Evolutionary conservation across 805 yeast genomes (phyloP), one percentile per base, ranked within the genome.

Genomic region (Metschnikowia lachancei): DNA sequence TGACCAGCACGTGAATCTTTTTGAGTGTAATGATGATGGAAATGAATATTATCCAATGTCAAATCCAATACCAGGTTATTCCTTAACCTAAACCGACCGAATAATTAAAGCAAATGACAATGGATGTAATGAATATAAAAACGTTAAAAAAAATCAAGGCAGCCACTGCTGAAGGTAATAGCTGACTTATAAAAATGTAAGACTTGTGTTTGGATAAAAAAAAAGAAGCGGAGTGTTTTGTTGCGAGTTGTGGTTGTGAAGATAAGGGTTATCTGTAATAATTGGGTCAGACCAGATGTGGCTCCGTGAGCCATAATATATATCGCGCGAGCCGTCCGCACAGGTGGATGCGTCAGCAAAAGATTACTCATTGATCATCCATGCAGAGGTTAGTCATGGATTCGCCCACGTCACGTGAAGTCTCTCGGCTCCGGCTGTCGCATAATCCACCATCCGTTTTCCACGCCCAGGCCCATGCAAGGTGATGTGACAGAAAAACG

Each of bases 1-100:
- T 42, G 45, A 42, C 45, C 46, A 43, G 46, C 46, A 43, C 46
- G 38, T 24, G 24, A 24, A 32, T 37, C 42, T 43, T 39, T 29
- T 33, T 39, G 38, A 32, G 45, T 37, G 48, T 41, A 28, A 41
- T 36, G 31, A 13, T 36, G 29, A 35, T 20, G 40, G 14, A 33
- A 22, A 31, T 22, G 43, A 47, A 40, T 16, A 29, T 19, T 16
- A 24, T 24, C 34, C 39, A 34, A 26, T 24, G 33, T 11, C 26
- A 26, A n/a, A 17, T 34, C 22, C 28, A 7, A 37, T 13, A 40
- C 42, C 47, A 40, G 47, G 47, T 24, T 43, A 33, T 31, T 18
- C 47, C 43, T 29, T 36, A 40, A 40, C 47, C 51, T 47, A 13
- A 35, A 47, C 46, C 47, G 41, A 43, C 47, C 51, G 51, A 36